Evolutionary conservation across 208 protist genomes (phyloP).

Genomic region (Trypanosoma boissoni): DNA sequence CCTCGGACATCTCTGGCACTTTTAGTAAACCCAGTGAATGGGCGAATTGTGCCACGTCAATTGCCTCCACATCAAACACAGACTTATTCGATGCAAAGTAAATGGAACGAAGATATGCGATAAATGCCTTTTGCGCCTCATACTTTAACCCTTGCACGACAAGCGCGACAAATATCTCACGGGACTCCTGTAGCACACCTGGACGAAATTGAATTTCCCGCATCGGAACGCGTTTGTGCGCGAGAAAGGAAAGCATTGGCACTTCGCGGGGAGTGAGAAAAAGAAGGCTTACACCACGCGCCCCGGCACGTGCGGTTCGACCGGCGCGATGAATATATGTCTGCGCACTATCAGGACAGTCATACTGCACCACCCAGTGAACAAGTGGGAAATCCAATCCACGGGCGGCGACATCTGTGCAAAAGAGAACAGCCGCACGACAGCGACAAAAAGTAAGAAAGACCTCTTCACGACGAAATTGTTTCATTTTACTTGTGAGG

Average conservation of each 20-base stretch:
- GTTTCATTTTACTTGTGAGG: slow-evolving; percentile 93
- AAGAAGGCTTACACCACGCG: slow-evolving; percentile 93
- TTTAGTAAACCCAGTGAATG: slow-evolving; percentile 92
- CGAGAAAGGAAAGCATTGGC: slow-evolving; percentile 91
- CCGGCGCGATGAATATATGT: slow-evolving; percentile 99
- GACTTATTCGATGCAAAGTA: slow-evolving; percentile 95
- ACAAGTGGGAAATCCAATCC: slow-evolving; percentile 97
- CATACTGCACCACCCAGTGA: slow-evolving; percentile 98
- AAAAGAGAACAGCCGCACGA: slow-evolving; percentile 94
- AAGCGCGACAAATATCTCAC: slow-evolving; percentile 89
- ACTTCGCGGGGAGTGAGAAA: slow-evolving; percentile 97
- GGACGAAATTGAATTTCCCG: slow-evolving; percentile 85
- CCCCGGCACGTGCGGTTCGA: slow-evolving; percentile 92
- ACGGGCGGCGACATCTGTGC: slow-evolving; percentile 98
- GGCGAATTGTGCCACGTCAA: slow-evolving; percentile 91
- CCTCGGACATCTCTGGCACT: slow-evolving; percentile 93
- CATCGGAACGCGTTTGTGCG: slow-evolving; percentile 77
- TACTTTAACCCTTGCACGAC: slow-evolving; percentile 96
- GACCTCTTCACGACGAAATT: slow-evolving; percentile 89
- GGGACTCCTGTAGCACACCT: slow-evolving; percentile 60
- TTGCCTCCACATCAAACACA: slow-evolving; percentile 92
- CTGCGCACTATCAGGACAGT: slow-evolving; percentile 97
- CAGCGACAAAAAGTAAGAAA: slow-evolving; percentile 89
- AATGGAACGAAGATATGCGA: slow-evolving; percentile 96
- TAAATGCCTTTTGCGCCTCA: slow-evolving; percentile 97